Percentiles rank a stretch among this genome's conserved stretches.
These are phyloP conservation scores for Didymella arachidicola DNA, from an alignment of 2,329 filamentous ascomycete species.

Conservation along the genomic window DNA sequence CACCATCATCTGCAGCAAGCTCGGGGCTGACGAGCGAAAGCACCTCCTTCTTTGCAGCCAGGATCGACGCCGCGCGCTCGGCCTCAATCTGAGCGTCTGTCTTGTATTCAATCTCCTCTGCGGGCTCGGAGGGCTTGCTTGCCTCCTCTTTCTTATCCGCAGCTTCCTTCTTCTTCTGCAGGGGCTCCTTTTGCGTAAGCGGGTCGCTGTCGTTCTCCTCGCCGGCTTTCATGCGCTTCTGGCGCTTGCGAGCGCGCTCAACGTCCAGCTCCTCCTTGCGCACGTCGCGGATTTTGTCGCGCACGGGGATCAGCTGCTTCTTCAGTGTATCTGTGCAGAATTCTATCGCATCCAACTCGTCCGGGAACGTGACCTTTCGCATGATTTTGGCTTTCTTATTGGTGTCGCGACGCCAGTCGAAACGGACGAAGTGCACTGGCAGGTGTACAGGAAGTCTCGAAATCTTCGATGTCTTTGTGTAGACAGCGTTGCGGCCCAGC, in stretches of 20 bases:
- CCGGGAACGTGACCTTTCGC: constrained; percentile 96
- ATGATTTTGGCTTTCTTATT: constrained; percentile 99
- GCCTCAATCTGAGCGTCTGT: constrained; percentile 92
- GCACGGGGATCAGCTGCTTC: constrained; percentile 84
- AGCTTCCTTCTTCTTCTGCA: constrained; percentile 60
- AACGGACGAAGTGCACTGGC: constrained; percentile 95
- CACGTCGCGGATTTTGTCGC: constrained; percentile 94
- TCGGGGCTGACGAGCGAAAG: constrained; percentile 77
- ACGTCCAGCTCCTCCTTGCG: constrained; percentile 95
- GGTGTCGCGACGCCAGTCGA: constrained; percentile 95
- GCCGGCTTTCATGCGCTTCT: constrained; percentile 73
- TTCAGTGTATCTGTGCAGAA: constrained; percentile 93
- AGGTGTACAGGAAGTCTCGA: constrained; percentile 92
- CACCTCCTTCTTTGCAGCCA: constrained; percentile 87
- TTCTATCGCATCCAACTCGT: constrained; percentile 90
- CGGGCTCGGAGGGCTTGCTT: constrained; percentile 62
- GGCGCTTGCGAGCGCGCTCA: constrained; percentile 88
- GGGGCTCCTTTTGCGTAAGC: constrained; percentile 57
- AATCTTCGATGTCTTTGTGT: constrained; percentile 92
- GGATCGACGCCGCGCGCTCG: constrained; percentile 77
- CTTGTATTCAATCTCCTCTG: constrained; percentile 80
- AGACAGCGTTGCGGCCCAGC: constrained; percentile 79
- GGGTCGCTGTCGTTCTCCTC: constrained; percentile 59
- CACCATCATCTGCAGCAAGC: constrained; percentile 77
- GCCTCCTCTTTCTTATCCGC: constrained; percentile 60